phyloP scores from a whole-genome alignment of 1,284 basidiomycete species.

The Salmacisia buchloeana region DNA sequence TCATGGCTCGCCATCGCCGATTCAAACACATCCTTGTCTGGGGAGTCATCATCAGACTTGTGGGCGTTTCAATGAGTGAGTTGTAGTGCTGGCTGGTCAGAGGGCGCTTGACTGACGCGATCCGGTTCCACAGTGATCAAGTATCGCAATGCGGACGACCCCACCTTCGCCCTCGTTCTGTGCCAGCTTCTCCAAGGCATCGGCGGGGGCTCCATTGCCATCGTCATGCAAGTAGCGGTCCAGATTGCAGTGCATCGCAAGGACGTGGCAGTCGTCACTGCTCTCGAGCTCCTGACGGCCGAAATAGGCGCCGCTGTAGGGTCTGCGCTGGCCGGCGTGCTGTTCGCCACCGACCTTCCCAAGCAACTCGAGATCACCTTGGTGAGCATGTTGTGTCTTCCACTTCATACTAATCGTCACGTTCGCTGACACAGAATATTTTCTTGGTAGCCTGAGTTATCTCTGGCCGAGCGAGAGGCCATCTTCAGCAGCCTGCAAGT shows the following conservation, averaged over 20 bases:
- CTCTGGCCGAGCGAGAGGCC: slow-evolving; percentile 29
- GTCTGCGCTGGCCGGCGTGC: slow-evolving; percentile 58
- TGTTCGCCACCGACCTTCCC: slow-evolving; percentile 61
- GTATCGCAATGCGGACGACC: slow-evolving; percentile 63
- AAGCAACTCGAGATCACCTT: slow-evolving; percentile 52
- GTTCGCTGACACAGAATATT: not conserved
- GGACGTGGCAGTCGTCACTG: slow-evolving; percentile 75
- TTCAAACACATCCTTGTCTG: slow-evolving; percentile 64
- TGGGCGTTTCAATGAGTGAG: slow-evolving; percentile 56
- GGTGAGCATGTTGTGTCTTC: not conserved
- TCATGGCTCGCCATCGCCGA: slow-evolving; percentile 59
- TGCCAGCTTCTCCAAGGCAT: slow-evolving; percentile 67
- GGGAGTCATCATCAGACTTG: slow-evolving; percentile 65
- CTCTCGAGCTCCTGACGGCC: slow-evolving; percentile 70
- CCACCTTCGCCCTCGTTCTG: slow-evolving; percentile 51
- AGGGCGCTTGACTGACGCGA: no score
- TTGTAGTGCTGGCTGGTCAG: not conserved
- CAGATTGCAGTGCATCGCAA: slow-evolving; percentile 70
- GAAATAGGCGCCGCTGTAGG: slow-evolving; percentile 72
- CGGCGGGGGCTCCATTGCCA: slow-evolving; percentile 70
- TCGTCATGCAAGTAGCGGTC: slow-evolving; percentile 66
- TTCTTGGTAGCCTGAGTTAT: slow-evolving; percentile 27
- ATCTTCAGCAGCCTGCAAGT: slow-evolving; percentile 46
- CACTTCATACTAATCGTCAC: not conserved
- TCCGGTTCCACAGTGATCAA: slow-evolving; percentile 23